Evolutionary conservation across 495 filamentous ascomycete species (phyloP), one percentile per base, ranked within the genome.

Genomic region (Cercophora newfieldiana): DNA sequence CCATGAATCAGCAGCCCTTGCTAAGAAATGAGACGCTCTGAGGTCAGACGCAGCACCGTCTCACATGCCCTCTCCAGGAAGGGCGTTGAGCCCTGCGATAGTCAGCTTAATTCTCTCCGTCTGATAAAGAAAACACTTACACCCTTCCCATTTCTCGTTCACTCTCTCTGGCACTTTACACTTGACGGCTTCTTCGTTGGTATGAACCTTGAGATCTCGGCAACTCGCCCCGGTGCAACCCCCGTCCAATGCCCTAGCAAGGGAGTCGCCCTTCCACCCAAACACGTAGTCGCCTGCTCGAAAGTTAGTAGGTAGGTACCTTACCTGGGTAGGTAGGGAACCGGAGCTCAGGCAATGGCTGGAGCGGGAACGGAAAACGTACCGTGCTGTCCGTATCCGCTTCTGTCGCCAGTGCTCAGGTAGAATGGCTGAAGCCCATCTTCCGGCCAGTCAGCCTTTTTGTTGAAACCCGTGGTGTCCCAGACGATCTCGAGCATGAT

Each of bases 381-480:
- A 68, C 66, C 67, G 19, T 69, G 67, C 22, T 69, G 67, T 19
- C 64, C 64, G 3, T 69, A 69, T 6, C 67, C 67, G 1, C 64
- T 69, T 1, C 59, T 50, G 29, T 69, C 67, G 0, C 67, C 67
- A 0, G 67, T 69, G 21, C 54, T 61, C 24, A 69, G 60, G 7
- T 66, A 47, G 2, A 69, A 57, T 4, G 67, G 67, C 59, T 69
- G 64, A 3, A 49, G 49, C 3, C 67, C 63, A 44, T 69, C 67
- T 0, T 53, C 48, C 0, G 67, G 67, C 67, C 67, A 69, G 48
- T 69, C 67, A 0, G 59, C 60, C 0, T 63, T 63, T 59, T 59
- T 59, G 64, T 69, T 69, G 67, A 69, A 69, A 18, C 37, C 49
- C 1, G 67, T 69, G 8, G 67, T 69, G 59, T 69, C 67, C 67